Evolutionary conservation across 2,329 filamentous ascomycete genomes (phyloP).

Genomic region (Aspergillus terreus): DNA sequence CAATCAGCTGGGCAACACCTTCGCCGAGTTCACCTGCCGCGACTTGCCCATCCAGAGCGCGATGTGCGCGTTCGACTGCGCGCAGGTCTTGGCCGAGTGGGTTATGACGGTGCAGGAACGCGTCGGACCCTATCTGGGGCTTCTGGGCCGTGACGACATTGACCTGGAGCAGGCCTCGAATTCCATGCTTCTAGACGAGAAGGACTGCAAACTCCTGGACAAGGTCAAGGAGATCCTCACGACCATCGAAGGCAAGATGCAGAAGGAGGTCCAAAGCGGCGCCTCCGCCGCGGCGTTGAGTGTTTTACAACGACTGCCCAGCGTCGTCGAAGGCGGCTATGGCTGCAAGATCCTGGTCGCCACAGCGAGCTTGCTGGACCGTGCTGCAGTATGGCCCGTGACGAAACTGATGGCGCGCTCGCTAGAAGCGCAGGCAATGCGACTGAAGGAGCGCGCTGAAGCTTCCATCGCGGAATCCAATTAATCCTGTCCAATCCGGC

Average conservation of each 20-base stretch:
- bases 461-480: constrained; percentile 28
- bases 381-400: constrained; percentile 86
- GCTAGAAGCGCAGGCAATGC: constrained; percentile 60
- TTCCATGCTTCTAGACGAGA: constrained; percentile 86
- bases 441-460: constrained; percentile 58
- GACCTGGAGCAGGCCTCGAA: constrained; percentile 77
- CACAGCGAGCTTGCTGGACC: constrained; percentile 82
- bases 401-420: constrained; percentile 67
- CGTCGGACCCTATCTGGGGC: constrained; percentile 82
- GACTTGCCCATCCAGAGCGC: constrained; percentile 87
- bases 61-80: constrained; percentile 90
- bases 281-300: constrained; percentile 51
- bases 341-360: constrained; percentile 80
- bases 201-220: constrained; percentile 78
- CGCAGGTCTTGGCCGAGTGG: constrained; percentile 93
- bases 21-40: constrained; percentile 76
- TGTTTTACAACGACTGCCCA: constrained; percentile 52
- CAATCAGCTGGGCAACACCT: constrained; percentile 78
- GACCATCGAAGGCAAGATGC: constrained; percentile 76
- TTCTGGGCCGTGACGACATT: constrained; percentile 77
- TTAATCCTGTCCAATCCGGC: not conserved
- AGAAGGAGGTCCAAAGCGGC: constrained; percentile 53
- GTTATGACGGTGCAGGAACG: constrained; percentile 88
- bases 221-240: constrained; percentile 78
- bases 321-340: constrained; percentile 67